Conservation (phyloP, 768 basidiomycete genomes). For the Sutorius australiensis region DNA sequence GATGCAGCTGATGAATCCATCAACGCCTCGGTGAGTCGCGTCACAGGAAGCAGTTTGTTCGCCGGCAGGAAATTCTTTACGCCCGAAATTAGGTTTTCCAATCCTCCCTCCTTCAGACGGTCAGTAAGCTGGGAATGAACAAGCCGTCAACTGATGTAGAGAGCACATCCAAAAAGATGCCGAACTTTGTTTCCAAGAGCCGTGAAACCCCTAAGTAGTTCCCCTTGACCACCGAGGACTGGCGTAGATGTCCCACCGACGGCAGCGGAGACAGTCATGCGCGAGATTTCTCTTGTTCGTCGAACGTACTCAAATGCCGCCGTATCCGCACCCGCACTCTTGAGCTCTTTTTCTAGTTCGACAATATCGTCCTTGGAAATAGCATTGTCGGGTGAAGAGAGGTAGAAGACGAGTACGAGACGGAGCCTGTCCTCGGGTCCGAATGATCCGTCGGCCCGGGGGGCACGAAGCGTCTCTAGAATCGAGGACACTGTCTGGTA, state of each 20-base stretch:
- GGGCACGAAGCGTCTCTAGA: constrained; percentile 79
- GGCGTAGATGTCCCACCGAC: constrained; percentile 63
- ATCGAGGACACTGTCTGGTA: constrained; percentile 69
- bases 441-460: constrained; percentile 61
- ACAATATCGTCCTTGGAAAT: constrained; percentile 84
- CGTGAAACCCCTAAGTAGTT: constrained; percentile 92
- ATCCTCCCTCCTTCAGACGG: constrained; percentile 89
- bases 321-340: constrained; percentile 73
- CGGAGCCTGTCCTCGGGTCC: constrained; percentile 85
- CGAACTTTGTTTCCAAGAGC: constrained; percentile 83
- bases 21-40: constrained; percentile 89
- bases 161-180: neutral
- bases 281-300: constrained; percentile 83
- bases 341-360: constrained; percentile 86
- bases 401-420: constrained; percentile 91
- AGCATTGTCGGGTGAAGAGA: constrained; percentile 77
- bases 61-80: constrained; percentile 98
- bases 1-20: constrained; percentile 97
- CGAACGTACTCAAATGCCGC: constrained; percentile 91
- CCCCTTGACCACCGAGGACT: constrained; percentile 67
- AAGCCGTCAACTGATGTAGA: neutral
- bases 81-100: constrained; percentile 94
- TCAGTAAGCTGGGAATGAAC: constrained; percentile 71
- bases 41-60: constrained; percentile 89
- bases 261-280: constrained; percentile 78